Conservation (phyloP, 1,284 basidiomycete species). For the Vanrija pseudolonga region DNA sequence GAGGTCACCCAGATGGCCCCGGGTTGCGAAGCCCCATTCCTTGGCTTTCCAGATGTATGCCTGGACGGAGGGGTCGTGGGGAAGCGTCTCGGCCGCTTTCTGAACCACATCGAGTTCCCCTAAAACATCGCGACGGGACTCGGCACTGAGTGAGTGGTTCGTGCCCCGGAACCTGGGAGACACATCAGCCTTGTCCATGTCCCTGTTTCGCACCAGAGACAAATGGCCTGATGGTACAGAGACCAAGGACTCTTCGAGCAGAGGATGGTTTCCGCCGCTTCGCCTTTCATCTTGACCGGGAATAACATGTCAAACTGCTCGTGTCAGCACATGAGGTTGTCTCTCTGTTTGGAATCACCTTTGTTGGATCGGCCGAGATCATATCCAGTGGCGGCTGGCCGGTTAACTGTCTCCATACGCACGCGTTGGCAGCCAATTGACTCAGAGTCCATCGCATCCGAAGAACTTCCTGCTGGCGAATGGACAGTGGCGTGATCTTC, state of each 20-base stretch:
- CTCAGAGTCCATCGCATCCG: conserved; percentile 31
- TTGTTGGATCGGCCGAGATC: conserved; percentile 17
- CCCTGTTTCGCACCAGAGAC: conserved; percentile 22
- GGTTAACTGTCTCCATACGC: conserved; percentile 18
- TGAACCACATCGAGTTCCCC: conserved; percentile 6
- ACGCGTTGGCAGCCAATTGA: conserved; percentile 21
- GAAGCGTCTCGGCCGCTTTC: neutral
- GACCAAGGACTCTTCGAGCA: conserved; percentile 18
- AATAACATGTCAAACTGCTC: conserved; percentile 28
- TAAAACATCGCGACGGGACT: conserved; percentile 6
- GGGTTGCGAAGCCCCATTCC: conserved; percentile 21
- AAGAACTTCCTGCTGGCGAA: conserved; percentile 27
- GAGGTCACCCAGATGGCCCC: conserved; percentile 7
- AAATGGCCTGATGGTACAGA: conserved; percentile 23
- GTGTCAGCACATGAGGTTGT: neutral
- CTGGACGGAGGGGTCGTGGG: too few species aligned
- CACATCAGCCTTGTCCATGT: too few species aligned
- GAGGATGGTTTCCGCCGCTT: conserved; percentile 1
- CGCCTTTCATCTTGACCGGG: conserved; percentile 16
- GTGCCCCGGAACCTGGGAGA: conserved; percentile 5
- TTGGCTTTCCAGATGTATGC: conserved; percentile 24
- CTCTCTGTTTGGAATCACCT: conserved; percentile 12
- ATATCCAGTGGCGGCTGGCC: conserved; percentile 12
- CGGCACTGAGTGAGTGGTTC: neutral
- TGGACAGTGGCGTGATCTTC: neutral